Conservation (phyloP, 345 rosid genomes). For the Populus ilicifolia region DNA sequence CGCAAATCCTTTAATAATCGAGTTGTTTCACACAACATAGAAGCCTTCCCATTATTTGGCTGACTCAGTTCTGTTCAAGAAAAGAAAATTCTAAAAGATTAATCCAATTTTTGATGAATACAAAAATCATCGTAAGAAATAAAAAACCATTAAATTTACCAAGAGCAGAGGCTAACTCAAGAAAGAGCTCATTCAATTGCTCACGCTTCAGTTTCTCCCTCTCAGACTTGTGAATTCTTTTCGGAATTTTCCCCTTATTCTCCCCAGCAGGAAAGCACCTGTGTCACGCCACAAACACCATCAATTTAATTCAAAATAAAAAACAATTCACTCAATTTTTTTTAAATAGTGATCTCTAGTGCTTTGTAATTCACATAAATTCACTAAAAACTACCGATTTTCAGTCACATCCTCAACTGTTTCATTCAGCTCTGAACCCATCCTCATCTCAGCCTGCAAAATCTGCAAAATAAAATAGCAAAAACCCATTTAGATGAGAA, state of each 20-base stretch:
- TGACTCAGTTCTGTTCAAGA: slow-evolving; percentile 48
- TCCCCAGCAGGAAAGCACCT: slow-evolving; percentile 43
- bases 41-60: slow-evolving; percentile 81
- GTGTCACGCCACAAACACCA: slow-evolving; percentile 6
- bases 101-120: background rate
- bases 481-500: background rate
- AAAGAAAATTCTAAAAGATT: background rate
- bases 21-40: slow-evolving; percentile 62
- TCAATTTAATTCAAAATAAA: background rate
- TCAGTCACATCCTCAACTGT: background rate
- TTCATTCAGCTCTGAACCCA: background rate
- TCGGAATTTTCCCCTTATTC: slow-evolving; percentile 60
- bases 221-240: slow-evolving; percentile 77
- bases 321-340: background rate
- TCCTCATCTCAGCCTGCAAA: background rate
- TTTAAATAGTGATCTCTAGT: background rate
- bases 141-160: slow-evolving; percentile 37
- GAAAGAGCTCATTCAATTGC: slow-evolving; percentile 84
- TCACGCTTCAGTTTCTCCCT: slow-evolving; percentile 94
- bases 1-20: slow-evolving; percentile 64
- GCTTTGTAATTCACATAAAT: background rate
- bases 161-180: slow-evolving; percentile 65
- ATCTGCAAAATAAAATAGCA: background rate
- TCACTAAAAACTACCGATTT: background rate
- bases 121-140: background rate